These are phyloP conservation scores for Cryptococcus jaspeensis DNA, from an alignment of 1,284 basidiomycete species.

Conservation along the genomic window DNA sequence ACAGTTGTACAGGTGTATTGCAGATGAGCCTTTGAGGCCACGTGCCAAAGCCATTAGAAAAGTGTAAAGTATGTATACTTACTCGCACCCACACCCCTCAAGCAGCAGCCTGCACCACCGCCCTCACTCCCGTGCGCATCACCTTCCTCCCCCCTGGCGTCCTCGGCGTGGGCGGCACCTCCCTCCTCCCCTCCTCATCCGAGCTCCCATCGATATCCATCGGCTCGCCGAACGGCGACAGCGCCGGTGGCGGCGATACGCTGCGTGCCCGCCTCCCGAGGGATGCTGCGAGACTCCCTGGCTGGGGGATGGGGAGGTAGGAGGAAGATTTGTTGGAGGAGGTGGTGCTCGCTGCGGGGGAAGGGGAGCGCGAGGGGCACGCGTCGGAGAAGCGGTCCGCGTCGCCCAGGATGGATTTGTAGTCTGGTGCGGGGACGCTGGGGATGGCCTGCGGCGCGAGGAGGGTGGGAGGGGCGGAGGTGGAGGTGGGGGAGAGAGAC, in stretches of 20 bases:
- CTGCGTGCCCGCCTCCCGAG: slow-evolving; percentile 1
- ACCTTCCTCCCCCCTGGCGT: too few relatives aligned
- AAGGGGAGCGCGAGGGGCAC: slow-evolving; percentile 4
- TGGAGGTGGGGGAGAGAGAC: background rate
- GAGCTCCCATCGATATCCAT: slow-evolving; percentile 10
- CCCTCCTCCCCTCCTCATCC: background rate
- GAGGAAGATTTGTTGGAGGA: background rate
- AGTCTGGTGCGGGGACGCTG: slow-evolving; percentile 1
- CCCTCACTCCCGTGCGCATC: too few relatives aligned
- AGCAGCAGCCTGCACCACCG: too few relatives aligned
- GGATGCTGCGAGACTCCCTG: background rate
- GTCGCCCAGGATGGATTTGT: slow-evolving; percentile 2
- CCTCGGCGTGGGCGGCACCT: too few relatives aligned
- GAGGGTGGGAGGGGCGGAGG: background rate
- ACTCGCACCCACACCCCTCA: too few relatives aligned
- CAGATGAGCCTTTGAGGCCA: too few relatives aligned
- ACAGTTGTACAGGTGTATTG: too few relatives aligned
- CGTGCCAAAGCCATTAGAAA: too few relatives aligned
- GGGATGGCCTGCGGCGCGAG: background rate
- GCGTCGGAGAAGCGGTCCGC: background rate
- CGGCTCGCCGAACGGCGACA: background rate
- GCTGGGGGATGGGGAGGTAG: background rate
- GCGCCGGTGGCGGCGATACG: slow-evolving; percentile 3
- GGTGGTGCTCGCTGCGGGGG: background rate
- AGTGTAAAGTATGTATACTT: too few relatives aligned